Conservation (phyloP, 1,284 basidiomycete genomes). For the Melampsora abietis-canadensis region DNA sequence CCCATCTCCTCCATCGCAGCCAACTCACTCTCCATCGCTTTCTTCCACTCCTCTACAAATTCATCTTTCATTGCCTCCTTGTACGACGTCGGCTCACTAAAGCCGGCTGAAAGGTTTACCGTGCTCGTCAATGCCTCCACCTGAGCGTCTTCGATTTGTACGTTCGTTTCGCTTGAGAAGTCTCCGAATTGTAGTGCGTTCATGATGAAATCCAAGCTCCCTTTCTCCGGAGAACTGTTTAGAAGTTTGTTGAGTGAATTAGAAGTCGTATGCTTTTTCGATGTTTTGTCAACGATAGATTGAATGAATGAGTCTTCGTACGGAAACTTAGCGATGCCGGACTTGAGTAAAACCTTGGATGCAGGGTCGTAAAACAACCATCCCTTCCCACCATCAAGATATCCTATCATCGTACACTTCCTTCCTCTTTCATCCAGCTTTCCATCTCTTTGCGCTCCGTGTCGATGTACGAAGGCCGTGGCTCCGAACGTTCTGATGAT, state of each 20-base stretch:
- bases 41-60: background rate
- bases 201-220: too few species aligned
- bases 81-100: too few species aligned
- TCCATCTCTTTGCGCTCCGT: background rate
- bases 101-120: too few species aligned
- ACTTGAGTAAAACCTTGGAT: background rate
- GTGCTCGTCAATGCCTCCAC: too few species aligned
- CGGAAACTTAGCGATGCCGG: background rate
- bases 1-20: background rate
- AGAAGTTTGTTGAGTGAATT: too few species aligned
- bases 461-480: background rate
- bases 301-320: background rate
- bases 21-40: background rate
- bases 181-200: too few species aligned
- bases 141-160: too few species aligned
- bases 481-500: background rate
- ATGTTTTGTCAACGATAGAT: too few species aligned
- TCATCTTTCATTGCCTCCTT: too few species aligned
- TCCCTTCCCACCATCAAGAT: background rate
- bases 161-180: too few species aligned
- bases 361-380: background rate
- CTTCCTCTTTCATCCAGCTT: background rate
- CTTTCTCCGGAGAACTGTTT: too few species aligned
- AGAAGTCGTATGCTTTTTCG: too few species aligned
- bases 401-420: background rate